These are phyloP conservation scores for Tylopilus rubrobrunneus DNA, from an alignment of 768 basidiomycete genomes.

Conservation along the genomic window DNA sequence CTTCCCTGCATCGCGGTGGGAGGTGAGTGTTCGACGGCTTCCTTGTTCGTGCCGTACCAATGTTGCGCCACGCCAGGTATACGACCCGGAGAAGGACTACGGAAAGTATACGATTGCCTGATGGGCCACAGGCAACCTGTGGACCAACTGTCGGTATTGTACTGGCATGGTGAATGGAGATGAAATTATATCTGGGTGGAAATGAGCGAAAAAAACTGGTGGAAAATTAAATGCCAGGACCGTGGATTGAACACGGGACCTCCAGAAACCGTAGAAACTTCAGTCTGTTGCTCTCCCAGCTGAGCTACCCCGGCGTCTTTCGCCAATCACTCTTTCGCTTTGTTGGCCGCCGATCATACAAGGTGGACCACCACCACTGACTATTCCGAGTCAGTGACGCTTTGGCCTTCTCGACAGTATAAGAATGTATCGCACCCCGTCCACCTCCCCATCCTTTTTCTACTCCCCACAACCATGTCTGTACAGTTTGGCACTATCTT, in stretches of 20 bases:
- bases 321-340: too few species aligned
- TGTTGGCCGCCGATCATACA: too few species aligned
- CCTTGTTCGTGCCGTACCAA: background rate
- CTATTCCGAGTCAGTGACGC: too few species aligned
- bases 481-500: background rate
- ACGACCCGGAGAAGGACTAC: slow-evolving; percentile 91
- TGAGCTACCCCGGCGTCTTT: slow-evolving; percentile 55
- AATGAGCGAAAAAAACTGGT: too few species aligned
- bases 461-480: slow-evolving; percentile 1
- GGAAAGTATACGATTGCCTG: slow-evolving; percentile 83
- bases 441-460: too few species aligned
- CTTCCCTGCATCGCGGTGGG: slow-evolving; percentile 95
- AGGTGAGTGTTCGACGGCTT: slow-evolving; percentile 47
- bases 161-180: background rate
- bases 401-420: too few species aligned
- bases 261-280: slow-evolving; percentile 31
- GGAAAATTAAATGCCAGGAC: slow-evolving; percentile 39
- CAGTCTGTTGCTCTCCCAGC: slow-evolving; percentile 76
- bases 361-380: background rate
- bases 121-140: background rate
- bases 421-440: too few species aligned
- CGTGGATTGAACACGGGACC: slow-evolving; percentile 57
- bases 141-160: background rate
- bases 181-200: too few species aligned
- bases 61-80: slow-evolving; percentile 49